These are phyloP conservation scores for Mariannaea sp. DNA, from an alignment of 2,329 filamentous ascomycete genomes.

Conservation along the genomic window DNA sequence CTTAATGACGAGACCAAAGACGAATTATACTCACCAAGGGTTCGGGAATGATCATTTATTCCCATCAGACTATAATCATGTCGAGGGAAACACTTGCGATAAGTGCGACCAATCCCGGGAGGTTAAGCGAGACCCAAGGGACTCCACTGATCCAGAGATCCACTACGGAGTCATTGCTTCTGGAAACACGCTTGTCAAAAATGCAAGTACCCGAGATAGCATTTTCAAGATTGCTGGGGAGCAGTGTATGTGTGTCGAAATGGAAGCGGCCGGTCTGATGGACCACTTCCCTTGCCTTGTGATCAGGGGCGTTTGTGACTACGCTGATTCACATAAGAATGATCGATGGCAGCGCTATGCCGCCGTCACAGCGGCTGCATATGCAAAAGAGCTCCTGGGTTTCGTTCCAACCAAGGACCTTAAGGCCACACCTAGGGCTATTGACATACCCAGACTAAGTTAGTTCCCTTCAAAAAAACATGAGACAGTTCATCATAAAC, in stretches of 20 bases:
- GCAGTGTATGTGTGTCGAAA: no score
- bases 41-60: constrained; percentile 25
- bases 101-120: no score
- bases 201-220: constrained; percentile 16
- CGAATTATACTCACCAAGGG: constrained; percentile 21
- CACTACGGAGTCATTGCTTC: constrained; percentile 36
- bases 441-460: neutral
- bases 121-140: no score
- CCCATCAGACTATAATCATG: constrained; percentile 6
- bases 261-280: no score
- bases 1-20: constrained; percentile 2
- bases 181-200: constrained; percentile 29
- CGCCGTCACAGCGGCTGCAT: constrained; percentile 40
- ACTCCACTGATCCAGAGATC: constrained; percentile 18
- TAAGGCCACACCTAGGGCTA: neutral
- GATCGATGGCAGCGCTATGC: constrained; percentile 45
- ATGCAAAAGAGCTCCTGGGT: no score
- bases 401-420: neutral
- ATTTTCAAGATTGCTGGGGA: no score
- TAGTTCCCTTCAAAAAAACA: no score
- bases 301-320: no score
- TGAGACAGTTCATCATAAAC: no score
- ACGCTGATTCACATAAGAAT: constrained; percentile 46
- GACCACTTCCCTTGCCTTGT: no score
- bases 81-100: constrained; percentile 9